Evolutionary conservation across 805 yeast genomes (phyloP), one percentile per base, ranked within the genome.

Genomic region (Nakazawaea ernobii): DNA sequence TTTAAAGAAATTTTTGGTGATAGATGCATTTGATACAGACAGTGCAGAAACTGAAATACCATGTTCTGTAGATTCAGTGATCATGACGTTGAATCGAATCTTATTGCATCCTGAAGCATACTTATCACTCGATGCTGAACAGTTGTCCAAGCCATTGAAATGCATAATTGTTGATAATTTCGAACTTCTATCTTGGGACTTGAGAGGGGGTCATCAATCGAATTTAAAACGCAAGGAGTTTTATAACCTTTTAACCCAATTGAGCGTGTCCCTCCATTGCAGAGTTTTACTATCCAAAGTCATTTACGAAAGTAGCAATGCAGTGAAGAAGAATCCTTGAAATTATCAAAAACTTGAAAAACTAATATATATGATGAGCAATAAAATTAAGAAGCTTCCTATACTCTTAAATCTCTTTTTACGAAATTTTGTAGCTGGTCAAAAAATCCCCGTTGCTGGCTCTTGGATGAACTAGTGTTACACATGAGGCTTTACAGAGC

Each of bases 111-210:
- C 38, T 13, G 48, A 44, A 13, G 27, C 32, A 10, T 36, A 36
- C 28, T 7, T 33, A 6, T 15, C 11, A 11, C 17, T 13, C 3
- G 28, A 26, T 6, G 14, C 15, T 15, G 39, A 35, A 3, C 27
- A 42, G 27, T 35, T 35, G 11, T 26, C 39, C 13, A 14, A 8
- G 8, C 45, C 45, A 6, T 35, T 46, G 27, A 41, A 42, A 9
- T 46, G 35, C 35, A 37, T 46, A 5, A 29, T 46, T 10, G 20
- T 46, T 28, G 49, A 46, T 28, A 32, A 24, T 17, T n/a, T 42
- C 2, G 46, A 46, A 5, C 6, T 46, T n/a, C 30, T 42, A 9
- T 36, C 36, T 6, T 46, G 45, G 46, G 32, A 37, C 8, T 4
- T 41, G 38, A 32, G n/a, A n/a, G 36, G 33, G n/a, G 6, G 24